Evolutionary conservation across 768 basidiomycete species (phyloP), one percentile per base, ranked within the genome.

Genomic region (Serpula lacrymans): DNA sequence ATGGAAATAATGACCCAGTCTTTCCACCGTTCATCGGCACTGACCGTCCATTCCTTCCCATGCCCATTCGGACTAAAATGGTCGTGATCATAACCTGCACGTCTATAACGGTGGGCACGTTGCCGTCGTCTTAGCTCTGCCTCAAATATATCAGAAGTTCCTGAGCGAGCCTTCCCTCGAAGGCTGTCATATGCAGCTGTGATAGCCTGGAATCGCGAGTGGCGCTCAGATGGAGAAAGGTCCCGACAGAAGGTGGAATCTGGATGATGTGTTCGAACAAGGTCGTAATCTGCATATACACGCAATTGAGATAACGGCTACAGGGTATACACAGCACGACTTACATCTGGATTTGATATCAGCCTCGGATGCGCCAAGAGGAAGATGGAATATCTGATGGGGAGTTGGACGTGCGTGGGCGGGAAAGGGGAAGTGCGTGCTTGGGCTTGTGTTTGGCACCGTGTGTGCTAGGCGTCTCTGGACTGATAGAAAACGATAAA

Each of bases 381-480:
- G 63, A 3, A 88, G 70, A 52, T 85, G 84, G 54, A 88, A 88
- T 40, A 88, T 84, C 59, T 88, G 78, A 57, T 82, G 67, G 1
- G 84, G 80, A 1, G 80, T 76, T 9, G 84, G 84, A 34, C 68
- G 68, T 0, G 69, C 45, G 42, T 75, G 59, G 4, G 48, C 52
- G 0, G 84, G 84, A 39, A 75, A 87, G 0, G 80, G 77, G 37
- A 64, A 70, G 1, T 31, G 37, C 4, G 37, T 39, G 27, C 16
- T 29, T 21, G 39, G 31, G 25, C 29, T 29, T 40, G 39, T 27
- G 22, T 40, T 37, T 37, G n/a, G n/a, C n/a, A n/a, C n/a, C n/a
- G n/a, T n/a, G n/a, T n/a, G n/a, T n/a, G n/a, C n/a, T n/a, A n/a
- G n/a, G n/a, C n/a, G n/a, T n/a, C n/a, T n/a, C n/a, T n/a, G n/a